Evolutionary conservation across 495 filamentous ascomycete genomes (phyloP), one percentile per base, ranked within the genome.

Genomic region (Lasiosphaeris hirsuta): DNA sequence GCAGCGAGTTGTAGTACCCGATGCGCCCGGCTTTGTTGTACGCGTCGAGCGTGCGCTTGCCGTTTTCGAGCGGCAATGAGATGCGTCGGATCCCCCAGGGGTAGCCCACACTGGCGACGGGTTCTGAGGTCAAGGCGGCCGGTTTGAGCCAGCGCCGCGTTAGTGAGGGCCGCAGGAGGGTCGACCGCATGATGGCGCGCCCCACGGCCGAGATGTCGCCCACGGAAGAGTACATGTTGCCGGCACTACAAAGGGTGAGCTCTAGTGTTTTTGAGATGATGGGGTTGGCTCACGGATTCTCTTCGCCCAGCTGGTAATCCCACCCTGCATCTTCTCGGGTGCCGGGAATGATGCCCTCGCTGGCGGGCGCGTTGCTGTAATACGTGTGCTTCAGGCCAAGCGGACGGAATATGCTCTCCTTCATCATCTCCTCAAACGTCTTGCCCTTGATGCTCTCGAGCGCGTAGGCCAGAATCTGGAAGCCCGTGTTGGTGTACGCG

Each of bases 71-170:
- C 2, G 67, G 37, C 1, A 73, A 54, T 10, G 60, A 42, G 56
- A 74, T 71, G 45, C 72, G 73, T 4, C 69, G 63, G 34, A 86
- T 79, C 35, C 85, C 84, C 82, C 83, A 86, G 0, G 85, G 84
- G 1, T 78, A 75, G 15, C 82, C 77, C 5, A 86, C 67, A 10
- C 73, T 71, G 30, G 74, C 67, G 14, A 63, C 61, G 0, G 78
- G 63, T 36, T 75, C 73, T 3, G 82, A 72, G 3, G 81, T 83
- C 18, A 79, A 70, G 0, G 74, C 59, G 7, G 58, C 43, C 0
- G 84, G 84, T 57, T 84, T 84, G 45, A 88, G 69, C 84, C 82
- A 87, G 40, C 75, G 64, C 55, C 79, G 73, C 0, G 84, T 86
- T 11, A 72, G 54, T 2, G 68, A 62, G 0, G 74, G 66, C 0